These are phyloP conservation scores for Amanita molliuscula DNA, from an alignment of 768 basidiomycete species.

Conservation along the genomic window DNA sequence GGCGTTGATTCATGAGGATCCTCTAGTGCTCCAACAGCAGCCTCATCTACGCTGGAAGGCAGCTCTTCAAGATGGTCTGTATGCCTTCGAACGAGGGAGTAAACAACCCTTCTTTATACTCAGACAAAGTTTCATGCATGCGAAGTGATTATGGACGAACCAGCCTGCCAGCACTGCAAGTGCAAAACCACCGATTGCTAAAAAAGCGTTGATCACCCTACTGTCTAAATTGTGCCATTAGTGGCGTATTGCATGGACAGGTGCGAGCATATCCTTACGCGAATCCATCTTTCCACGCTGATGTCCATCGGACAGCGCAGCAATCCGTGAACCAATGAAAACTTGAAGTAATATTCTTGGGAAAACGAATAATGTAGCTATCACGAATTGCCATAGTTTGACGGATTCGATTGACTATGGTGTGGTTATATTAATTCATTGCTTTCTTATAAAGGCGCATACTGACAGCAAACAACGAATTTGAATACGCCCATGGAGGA, in stretches of 20 bases:
- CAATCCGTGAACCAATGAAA: constrained; percentile 72
- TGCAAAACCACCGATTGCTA: constrained; percentile 50
- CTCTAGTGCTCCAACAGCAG: constrained; percentile 51
- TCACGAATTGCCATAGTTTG: constrained; percentile 61
- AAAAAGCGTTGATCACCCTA: constrained; percentile 50
- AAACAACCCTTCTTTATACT: constrained; percentile 43
- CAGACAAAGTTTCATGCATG: neutral
- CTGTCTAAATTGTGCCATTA: constrained; percentile 30
- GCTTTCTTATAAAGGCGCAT: neutral
- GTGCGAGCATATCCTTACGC: constrained; percentile 24
- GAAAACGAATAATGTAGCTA: constrained; percentile 61
- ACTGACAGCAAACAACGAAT: constrained; percentile 66
- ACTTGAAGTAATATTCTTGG: constrained; percentile 67
- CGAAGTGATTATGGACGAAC: constrained; percentile 27
- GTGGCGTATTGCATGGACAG: neutral
- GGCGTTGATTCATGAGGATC: constrained; percentile 53
- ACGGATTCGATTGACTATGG: constrained; percentile 64
- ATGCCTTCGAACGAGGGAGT: constrained; percentile 51
- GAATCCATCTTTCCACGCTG: constrained; percentile 69
- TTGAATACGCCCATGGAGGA: constrained; percentile 86
- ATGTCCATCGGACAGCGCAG: constrained; percentile 65
- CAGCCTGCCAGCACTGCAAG: constrained; percentile 54
- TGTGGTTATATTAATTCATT: neutral
- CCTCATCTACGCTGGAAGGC: constrained; percentile 37
- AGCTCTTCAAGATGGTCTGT: constrained; percentile 43